Conservation (phyloP, 129 eudicot genomes). For the sunflower (Helianthus annuus) region HanXRQr2.0-SUNRISE NC_035447.2:23650513-23651012, state of each 20-base stretch:
- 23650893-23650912: not conserved
- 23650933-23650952: not conserved
- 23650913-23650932: not conserved
- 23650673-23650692: slow-evolving; percentile 56
- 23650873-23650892: not conserved
- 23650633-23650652: slow-evolving; percentile 36
- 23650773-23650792: slow-evolving; percentile 35
- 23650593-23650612: slow-evolving; percentile 53
- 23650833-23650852: slow-evolving; percentile 38
- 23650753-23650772: slow-evolving; percentile 1
- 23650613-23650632: slow-evolving; percentile 43
- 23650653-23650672: slow-evolving; percentile 45
- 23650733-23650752: slow-evolving; percentile 18
- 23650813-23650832: slow-evolving; percentile 46
- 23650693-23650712: slow-evolving; percentile 57
- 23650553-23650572: slow-evolving; percentile 26
- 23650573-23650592: slow-evolving; percentile 5
- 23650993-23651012: not conserved
- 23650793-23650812: slow-evolving; percentile 37
- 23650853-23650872: slow-evolving; percentile 22
- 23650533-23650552: not conserved
- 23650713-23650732: slow-evolving; percentile 31
- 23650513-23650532: not conserved
- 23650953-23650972: not conserved
- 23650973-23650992: not conserved